Conservation (phyloP, 768 basidiomycete genomes). For the Fomitopsis pulvina region DNA sequence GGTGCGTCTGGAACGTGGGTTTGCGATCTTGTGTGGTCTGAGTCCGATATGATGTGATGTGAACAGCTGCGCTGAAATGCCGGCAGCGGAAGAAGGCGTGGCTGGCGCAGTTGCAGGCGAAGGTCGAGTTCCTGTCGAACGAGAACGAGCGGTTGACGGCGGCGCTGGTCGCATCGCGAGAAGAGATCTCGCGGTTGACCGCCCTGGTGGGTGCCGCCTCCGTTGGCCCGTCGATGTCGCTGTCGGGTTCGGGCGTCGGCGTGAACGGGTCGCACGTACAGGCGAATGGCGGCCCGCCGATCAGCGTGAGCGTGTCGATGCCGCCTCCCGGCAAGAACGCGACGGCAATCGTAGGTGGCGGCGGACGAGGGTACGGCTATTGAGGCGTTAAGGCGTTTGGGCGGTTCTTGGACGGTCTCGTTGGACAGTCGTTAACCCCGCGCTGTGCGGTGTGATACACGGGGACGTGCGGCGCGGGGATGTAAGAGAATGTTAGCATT, state of each 20-base stretch:
- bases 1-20: conserved; percentile 42
- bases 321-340: conserved; percentile 28
- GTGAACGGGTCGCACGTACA: conserved; percentile 18
- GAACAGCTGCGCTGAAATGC: conserved; percentile 91
- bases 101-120: conserved; percentile 87
- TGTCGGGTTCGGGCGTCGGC: conserved; percentile 14
- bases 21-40: conserved; percentile 5
- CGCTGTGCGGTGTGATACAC: too few relatives aligned
- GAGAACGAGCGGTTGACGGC: conserved; percentile 93
- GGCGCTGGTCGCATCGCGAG: conserved; percentile 81
- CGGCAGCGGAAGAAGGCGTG: conserved; percentile 99
- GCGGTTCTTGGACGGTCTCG: not conserved
- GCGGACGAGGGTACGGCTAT: conserved; percentile 35
- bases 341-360: conserved; percentile 23
- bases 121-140: conserved; percentile 85
- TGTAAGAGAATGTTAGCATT: not conserved
- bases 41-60: not conserved
- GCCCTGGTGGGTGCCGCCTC: conserved; percentile 64
- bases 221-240: conserved; percentile 31
- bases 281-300: conserved; percentile 26
- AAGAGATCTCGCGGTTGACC: conserved; percentile 84
- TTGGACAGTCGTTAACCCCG: too few relatives aligned
- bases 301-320: conserved; percentile 38
- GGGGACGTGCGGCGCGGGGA: too few relatives aligned
- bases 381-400: conserved; percentile 7